Evolutionary conservation across 164 flowering plant species (phyloP).

Genomic region (Nelumbo lutea): DNA sequence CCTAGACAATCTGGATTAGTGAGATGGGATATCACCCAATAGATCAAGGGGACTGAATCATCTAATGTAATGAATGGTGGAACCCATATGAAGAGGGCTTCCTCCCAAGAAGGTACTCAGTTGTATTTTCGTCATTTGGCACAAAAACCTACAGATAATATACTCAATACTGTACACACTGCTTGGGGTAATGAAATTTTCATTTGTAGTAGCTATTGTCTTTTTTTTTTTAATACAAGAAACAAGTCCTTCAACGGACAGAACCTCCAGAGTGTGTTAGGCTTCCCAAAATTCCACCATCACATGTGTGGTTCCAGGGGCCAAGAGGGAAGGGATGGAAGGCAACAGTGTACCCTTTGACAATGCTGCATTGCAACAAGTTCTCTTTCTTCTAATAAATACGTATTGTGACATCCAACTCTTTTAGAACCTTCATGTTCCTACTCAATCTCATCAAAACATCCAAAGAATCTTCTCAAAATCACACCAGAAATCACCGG

Average conservation of each 20-base stretch:
- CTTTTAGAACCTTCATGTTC: conserved; percentile 13
- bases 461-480: conserved; percentile 21
- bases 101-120: too few relatives aligned
- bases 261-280: not conserved
- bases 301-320: not conserved
- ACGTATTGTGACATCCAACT: conserved; percentile 13
- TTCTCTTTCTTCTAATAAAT: not conserved
- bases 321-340: not conserved
- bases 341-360: not conserved
- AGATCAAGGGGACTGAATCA: too few relatives aligned
- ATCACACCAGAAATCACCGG: conserved; percentile 36
- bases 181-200: not conserved
- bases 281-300: not conserved
- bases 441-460: conserved; percentile 12
- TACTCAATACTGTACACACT: not conserved
- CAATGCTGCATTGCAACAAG: not conserved
- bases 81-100: too few relatives aligned
- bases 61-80: too few relatives aligned
- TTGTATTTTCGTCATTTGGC: too few relatives aligned
- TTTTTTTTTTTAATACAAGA: not conserved
- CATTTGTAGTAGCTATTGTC: not conserved
- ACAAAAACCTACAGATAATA: not conserved
- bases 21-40: too few relatives aligned
- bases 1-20: too few relatives aligned
- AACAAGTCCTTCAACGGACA: not conserved